Percentiles rank a stretch among this genome's conserved stretches.
These are phyloP conservation scores for Allium fistulosum DNA, from an alignment of 106 monocot genomes.

Conservation along the genomic window DNA sequence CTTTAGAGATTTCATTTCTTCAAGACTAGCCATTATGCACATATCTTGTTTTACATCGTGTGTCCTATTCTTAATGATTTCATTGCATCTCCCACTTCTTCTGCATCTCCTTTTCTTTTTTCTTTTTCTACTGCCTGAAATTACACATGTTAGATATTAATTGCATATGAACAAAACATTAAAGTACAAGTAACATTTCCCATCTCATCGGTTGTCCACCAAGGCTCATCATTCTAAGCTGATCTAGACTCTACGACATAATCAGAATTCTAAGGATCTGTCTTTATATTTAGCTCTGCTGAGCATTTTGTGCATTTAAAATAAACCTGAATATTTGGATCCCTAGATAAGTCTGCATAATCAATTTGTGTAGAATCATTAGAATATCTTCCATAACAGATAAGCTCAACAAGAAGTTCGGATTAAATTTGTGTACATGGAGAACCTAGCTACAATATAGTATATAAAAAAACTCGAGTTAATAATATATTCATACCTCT, in stretches of 20 bases:
- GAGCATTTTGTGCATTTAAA: slow-evolving; percentile 92
- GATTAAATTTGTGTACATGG: too few species aligned
- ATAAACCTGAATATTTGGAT: slow-evolving; percentile 88
- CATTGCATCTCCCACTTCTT: slow-evolving; percentile 98
- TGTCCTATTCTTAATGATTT: slow-evolving; percentile 79
- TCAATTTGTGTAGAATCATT: neutral
- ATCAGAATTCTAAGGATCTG: slow-evolving; percentile 87
- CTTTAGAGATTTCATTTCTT: slow-evolving; percentile 98
- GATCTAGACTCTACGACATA: slow-evolving; percentile 98
- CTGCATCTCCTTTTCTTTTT: slow-evolving; percentile 60
- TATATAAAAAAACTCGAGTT: neutral
- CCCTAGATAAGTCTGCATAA: slow-evolving; percentile 77
- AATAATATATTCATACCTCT: slow-evolving; percentile 34
- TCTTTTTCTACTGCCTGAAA: slow-evolving; percentile 38
- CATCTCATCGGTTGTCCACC: slow-evolving; percentile 74
- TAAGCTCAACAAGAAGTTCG: neutral
- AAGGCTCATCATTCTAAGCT: slow-evolving; percentile 87
- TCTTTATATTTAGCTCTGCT: slow-evolving; percentile 75
- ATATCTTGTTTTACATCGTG: slow-evolving; percentile 84
- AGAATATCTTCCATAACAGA: neutral
- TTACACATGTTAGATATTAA: too few species aligned
- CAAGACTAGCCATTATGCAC: slow-evolving; percentile 82
- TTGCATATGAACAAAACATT: neutral
- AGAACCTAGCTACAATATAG: too few species aligned
- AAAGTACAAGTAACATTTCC: neutral